Conservation (phyloP, 2,329 filamentous ascomycete species). For the Monosporascus sp. region DNA sequence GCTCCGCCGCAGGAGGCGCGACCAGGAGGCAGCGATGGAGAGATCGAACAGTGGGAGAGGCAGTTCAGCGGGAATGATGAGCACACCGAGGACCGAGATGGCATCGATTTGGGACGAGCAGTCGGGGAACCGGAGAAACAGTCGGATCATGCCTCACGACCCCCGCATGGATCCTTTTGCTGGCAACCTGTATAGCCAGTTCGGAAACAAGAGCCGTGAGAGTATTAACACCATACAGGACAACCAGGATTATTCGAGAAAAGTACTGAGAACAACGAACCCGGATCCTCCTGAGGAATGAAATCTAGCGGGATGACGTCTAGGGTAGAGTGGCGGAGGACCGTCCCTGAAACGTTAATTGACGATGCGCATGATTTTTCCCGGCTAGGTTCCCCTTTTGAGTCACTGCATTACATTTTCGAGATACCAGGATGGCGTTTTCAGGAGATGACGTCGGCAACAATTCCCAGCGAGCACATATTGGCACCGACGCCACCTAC, state of each 20-base stretch:
- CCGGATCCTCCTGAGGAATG: constrained; percentile 46
- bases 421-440: constrained; percentile 44
- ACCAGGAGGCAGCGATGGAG: constrained; percentile 37
- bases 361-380: constrained; percentile 30
- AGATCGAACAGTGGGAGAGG: constrained; percentile 44
- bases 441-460: constrained; percentile 18
- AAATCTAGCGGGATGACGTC: constrained; percentile 4
- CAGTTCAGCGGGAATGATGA: constrained; percentile 45
- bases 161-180: constrained; percentile 60
- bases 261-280: constrained; percentile 59
- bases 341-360: constrained; percentile 15
- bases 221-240: constrained; percentile 60
- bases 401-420: constrained; percentile 35
- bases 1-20: constrained; percentile 40
- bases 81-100: constrained; percentile 41
- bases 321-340: constrained; percentile 2
- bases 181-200: constrained; percentile 49
- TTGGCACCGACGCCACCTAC: constrained; percentile 9
- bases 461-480: constrained; percentile 16
- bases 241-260: constrained; percentile 61
- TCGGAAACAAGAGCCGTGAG: constrained; percentile 54
- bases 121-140: constrained; percentile 45
- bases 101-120: constrained; percentile 32
- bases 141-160: constrained; percentile 54
- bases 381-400: constrained; percentile 17